Evolutionary conservation across 371 early-diverging fungal species (phyloP), one percentile per base, ranked within the genome.

Genomic region (Catenaria anguillulae): DNA sequence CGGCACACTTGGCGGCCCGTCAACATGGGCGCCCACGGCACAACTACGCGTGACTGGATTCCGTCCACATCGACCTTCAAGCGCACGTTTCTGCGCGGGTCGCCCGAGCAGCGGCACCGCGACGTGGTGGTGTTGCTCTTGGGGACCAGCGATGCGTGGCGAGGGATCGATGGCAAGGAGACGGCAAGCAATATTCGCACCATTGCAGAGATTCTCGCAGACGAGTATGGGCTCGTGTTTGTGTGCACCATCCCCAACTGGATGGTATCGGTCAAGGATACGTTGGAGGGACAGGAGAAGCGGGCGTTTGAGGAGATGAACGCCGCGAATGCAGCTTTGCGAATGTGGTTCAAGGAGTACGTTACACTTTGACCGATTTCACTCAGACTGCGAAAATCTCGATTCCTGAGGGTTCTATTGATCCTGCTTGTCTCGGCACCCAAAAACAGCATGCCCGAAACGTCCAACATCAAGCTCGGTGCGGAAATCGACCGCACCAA

Each of bases 241-340:
- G 46, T 46, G 46, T 46, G 46, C 46, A 46, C 46, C n/a, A 24
- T 46, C 6, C 46, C 35, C 56, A 56, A 56, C 56, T 56, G 34
- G 34, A 24, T 24, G 35, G 29, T 34, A n/a, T n/a, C 5, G 33
- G 35, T n/a, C 21, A 55, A 15, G 35, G 21, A 12, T n/a, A 55
- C 35, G 33, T 15, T 55, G 55, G 21, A 0, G 6, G 15, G 35
- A 15, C 35, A 21, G 33, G 55, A 19, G 35, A 55, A 4, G 55
- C n/a, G 31, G 37, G 37, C 56, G 33, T 23, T 21, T n/a, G 35
- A 56, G 56, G 23, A 56, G 23, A 26, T 21, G 34, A 10, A 56
- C 21, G 56, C n/a, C n/a, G 10, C 29, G n/a, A 56, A 56, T 12
- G 33, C 26, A 17, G 31, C 17, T 5, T 17, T 54, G 54, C 54